A percentile compares a stretch with the other conserved stretches of the same genome.
These are phyloP conservation scores for Hygrophila difformis DNA, from an alignment of 257 asterid species.

Conservation along the genomic window DNA sequence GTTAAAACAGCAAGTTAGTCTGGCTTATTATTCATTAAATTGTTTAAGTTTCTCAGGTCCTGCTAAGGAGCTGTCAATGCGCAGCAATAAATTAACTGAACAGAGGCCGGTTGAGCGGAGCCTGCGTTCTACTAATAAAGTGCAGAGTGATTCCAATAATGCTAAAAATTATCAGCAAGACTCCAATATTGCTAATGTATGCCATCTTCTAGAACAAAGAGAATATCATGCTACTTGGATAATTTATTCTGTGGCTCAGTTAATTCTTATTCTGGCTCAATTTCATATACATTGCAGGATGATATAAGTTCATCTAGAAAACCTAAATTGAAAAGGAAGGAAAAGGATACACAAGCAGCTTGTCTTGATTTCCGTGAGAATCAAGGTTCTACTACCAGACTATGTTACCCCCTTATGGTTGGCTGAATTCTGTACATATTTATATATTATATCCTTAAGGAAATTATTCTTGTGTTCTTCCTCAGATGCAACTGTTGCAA, in stretches of 20 bases:
- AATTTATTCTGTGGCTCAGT: slow-evolving; percentile 9
- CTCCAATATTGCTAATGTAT: slow-evolving; percentile 34
- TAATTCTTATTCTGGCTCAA: slow-evolving; percentile 17
- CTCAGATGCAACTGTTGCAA: slow-evolving; percentile 56
- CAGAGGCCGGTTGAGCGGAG: slow-evolving; percentile 40
- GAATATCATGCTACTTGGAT: slow-evolving; percentile 1
- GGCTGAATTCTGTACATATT: not conserved
- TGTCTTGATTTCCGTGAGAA: slow-evolving; percentile 47
- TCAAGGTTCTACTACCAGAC: slow-evolving; percentile 51
- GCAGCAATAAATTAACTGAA: slow-evolving; percentile 34
- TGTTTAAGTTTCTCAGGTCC: slow-evolving; percentile 92
- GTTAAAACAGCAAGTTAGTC: slow-evolving; percentile 17
- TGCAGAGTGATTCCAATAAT: slow-evolving; percentile 26
- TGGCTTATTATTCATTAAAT: slow-evolving; percentile 48
- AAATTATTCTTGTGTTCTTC: slow-evolving; percentile 19
- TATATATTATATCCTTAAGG: not conserved
- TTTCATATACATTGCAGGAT: slow-evolving; percentile 46
- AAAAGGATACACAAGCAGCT: slow-evolving; percentile 40
- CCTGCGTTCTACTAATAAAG: slow-evolving; percentile 26
- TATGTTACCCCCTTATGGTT: not conserved
- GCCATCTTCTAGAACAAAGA: slow-evolving; percentile 12
- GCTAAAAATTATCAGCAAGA: slow-evolving; percentile 41
- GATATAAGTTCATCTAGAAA: slow-evolving; percentile 59
- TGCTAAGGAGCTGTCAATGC: slow-evolving; percentile 47
- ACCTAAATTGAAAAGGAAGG: slow-evolving; percentile 65